These are phyloP conservation scores for Leccinum subfulvum DNA, from an alignment of 1,284 basidiomycete genomes.

Conservation along the genomic window DNA sequence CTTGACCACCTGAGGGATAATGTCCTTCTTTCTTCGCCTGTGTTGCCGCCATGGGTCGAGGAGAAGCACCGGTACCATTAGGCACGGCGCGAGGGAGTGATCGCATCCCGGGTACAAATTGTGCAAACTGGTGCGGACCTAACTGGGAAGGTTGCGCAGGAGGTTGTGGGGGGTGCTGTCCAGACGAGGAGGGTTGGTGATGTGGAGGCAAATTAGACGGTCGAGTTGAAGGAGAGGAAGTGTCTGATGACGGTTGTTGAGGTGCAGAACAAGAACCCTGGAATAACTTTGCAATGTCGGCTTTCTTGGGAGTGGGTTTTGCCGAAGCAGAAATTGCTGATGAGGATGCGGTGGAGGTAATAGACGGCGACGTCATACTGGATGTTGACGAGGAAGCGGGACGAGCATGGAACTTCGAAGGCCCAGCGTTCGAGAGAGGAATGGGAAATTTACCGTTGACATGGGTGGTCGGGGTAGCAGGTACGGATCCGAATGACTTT, in stretches of 20 bases:
- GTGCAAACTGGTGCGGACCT: constrained; percentile 42
- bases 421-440: too few species aligned
- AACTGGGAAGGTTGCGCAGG: constrained; percentile 44
- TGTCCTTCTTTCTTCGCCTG: constrained; percentile 14
- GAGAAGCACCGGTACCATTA: constrained; percentile 60
- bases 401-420: too few species aligned
- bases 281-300: constrained; percentile 70
- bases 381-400: too few species aligned
- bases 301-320: constrained; percentile 41
- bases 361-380: too few species aligned
- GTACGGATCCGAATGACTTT: constrained; percentile 77
- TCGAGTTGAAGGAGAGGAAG: constrained; percentile 42
- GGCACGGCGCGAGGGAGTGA: constrained; percentile 53
- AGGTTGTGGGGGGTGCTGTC: constrained; percentile 41
- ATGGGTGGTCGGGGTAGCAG: constrained; percentile 24
- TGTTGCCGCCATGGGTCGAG: constrained; percentile 46
- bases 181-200: constrained; percentile 33
- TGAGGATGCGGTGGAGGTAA: too few species aligned
- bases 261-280: constrained; percentile 42
- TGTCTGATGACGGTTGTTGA: constrained; percentile 33
- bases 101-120: constrained; percentile 46
- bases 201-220: constrained; percentile 47
- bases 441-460: too few species aligned
- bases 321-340: constrained; percentile 32
- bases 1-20: constrained; percentile 44